Evolutionary conservation across 371 early-diverging fungal species (phyloP).

Genomic region (Lichtheimia ramosa): DNA sequence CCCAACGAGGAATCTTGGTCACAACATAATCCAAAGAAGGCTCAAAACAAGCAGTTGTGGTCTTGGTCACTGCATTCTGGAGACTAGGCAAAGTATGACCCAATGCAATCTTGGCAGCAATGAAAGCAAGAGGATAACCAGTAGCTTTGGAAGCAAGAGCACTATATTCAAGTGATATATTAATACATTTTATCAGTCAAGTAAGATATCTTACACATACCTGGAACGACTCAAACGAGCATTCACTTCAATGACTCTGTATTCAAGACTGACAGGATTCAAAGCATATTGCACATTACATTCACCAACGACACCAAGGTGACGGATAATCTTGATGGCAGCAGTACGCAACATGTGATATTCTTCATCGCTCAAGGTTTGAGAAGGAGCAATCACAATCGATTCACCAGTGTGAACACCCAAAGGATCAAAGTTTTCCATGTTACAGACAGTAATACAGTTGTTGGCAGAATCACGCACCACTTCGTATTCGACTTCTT

Average conservation of each 20-base stretch:
- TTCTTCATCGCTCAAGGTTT: constrained; percentile 91
- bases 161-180: constrained; percentile 22
- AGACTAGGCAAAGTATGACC: constrained; percentile 83
- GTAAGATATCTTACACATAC: constrained; percentile 2
- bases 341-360: constrained; percentile 92
- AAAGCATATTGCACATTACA: constrained; percentile 96
- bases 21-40: constrained; percentile 93
- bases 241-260: constrained; percentile 93
- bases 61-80: constrained; percentile 85
- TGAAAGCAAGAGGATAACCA: constrained; percentile 93
- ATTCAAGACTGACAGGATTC: constrained; percentile 83
- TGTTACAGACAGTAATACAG: constrained; percentile 97
- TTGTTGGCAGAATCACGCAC: constrained; percentile 92
- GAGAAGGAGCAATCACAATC: constrained; percentile 95
- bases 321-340: constrained; percentile 90
- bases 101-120: constrained; percentile 92
- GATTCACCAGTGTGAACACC: constrained; percentile 96
- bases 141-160: constrained; percentile 95
- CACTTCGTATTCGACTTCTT: constrained; percentile 96
- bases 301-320: constrained; percentile 94
- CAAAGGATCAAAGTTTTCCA: constrained; percentile 98
- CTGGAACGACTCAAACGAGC: constrained; percentile 84
- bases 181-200: neutral
- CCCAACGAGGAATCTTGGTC: constrained; percentile 95
- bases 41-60: constrained; percentile 93